A percentile compares a stretch with the other conserved stretches of the same genome.
Evolutionary conservation across 306 rosid species (phyloP).

Genomic region (Gastrolobium villosum): DNA sequence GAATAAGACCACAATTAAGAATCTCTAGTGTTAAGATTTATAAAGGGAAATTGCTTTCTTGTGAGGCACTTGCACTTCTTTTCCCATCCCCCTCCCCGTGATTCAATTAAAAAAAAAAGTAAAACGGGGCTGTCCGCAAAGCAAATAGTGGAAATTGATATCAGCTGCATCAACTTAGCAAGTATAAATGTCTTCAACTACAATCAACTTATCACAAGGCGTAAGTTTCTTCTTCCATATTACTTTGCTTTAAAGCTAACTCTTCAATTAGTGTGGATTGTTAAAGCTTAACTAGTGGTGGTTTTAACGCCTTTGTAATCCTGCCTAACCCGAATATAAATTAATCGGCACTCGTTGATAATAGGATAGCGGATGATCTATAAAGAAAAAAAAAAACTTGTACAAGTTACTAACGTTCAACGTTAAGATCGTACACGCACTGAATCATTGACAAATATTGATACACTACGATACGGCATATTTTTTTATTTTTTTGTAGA

Average conservation of each 20-base stretch:
- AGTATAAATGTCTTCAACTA: slow-evolving; percentile 17
- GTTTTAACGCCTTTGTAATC: no score
- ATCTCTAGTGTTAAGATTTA: no score
- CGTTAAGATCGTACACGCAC: slow-evolving; percentile 28
- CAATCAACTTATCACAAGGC: slow-evolving; percentile 26
- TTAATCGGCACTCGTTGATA: no score
- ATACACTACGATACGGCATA: background rate
- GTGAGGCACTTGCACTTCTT: no score
- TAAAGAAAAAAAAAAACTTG: slow-evolving; percentile 3
- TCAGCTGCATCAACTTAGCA: background rate
- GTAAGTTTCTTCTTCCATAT: background rate
- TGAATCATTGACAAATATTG: slow-evolving; percentile 6
- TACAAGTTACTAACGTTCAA: slow-evolving; percentile 21
- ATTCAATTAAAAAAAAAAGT: background rate
- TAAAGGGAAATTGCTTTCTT: no score
- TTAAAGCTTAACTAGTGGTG: no score
- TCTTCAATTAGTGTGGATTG: background rate
- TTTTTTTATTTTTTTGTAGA: no score
- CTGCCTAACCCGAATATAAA: no score
- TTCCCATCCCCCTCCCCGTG: no score
- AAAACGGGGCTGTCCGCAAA: background rate
- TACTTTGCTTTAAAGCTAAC: slow-evolving; percentile 41
- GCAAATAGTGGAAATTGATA: slow-evolving; percentile 16
- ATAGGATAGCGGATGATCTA: no score
- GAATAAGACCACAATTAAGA: no score